These are phyloP conservation scores for Kwoniella europaea DNA, from an alignment of 768 basidiomycete species.

Conservation along the genomic window DNA sequence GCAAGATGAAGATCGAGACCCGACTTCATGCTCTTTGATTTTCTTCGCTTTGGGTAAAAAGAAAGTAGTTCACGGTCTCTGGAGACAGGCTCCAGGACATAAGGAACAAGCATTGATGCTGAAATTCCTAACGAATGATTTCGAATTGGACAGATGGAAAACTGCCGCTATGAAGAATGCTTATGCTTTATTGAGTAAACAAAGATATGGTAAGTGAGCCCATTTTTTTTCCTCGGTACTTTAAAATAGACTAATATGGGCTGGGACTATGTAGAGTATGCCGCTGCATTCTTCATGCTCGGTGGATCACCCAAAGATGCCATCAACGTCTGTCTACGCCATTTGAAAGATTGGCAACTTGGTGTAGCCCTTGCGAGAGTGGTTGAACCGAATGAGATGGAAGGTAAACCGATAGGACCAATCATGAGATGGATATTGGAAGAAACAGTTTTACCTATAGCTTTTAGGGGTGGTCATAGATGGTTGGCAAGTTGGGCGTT, in stretches of 20 bases:
- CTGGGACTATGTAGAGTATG: slow-evolving; percentile 70
- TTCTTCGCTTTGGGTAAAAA: slow-evolving; percentile 94
- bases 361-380: slow-evolving; percentile 85
- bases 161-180: slow-evolving; percentile 97
- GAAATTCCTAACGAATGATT: slow-evolving; percentile 90
- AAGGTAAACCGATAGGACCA: slow-evolving; percentile 75
- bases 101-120: slow-evolving; percentile 87
- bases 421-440: slow-evolving; percentile 72
- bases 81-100: slow-evolving; percentile 94
- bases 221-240: not conserved
- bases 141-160: slow-evolving; percentile 79
- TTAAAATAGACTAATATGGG: not conserved
- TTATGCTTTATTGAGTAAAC: slow-evolving; percentile 86
- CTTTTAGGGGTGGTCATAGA: slow-evolving; percentile 84
- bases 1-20: slow-evolving; percentile 83
- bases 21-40: slow-evolving; percentile 82
- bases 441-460: slow-evolving; percentile 77
- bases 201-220: slow-evolving; percentile 75
- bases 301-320: slow-evolving; percentile 88
- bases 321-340: slow-evolving; percentile 83
- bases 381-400: slow-evolving; percentile 62
- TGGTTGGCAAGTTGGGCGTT: slow-evolving; percentile 97
- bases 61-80: slow-evolving; percentile 89
- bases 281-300: slow-evolving; percentile 96
- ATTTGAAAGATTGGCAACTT: slow-evolving; percentile 86